Base-by-base conservation (phyloP, 75 land plant species). In the Cryptomeria japonica region DNA sequence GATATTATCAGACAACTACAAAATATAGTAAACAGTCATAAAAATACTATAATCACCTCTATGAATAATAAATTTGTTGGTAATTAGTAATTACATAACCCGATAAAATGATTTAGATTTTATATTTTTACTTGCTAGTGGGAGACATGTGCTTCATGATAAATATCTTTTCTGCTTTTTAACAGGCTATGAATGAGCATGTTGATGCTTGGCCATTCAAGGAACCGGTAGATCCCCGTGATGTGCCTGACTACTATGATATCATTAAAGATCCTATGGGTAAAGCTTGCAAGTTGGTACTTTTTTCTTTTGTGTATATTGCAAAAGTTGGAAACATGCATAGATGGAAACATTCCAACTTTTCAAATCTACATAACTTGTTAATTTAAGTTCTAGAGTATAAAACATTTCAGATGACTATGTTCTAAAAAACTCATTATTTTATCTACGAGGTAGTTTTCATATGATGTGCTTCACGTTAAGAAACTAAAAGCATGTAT, bases 221-320 rank as follows among this genome's bases (percentile, higher is more conserved):
- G 90, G 99, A 98, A 19, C 99, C 99, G 15, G 99, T 98, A 88
- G 99, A 97, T 93, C 93, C 91, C 34, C 95, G 96, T 51, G 99
- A 98, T 79, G 99, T 96, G 19, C 99, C 99, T 72, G 99, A 98
- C 90, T 98, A 98, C 87, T 98, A 98, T 91, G 99, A 98, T 61
- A 93, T 98, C 78, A 98, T 98, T 83, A 97, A 98, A 88, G 99
- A 98, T 91, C 99, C 99, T 41, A 95, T 98, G 91, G 99, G 99
- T 98, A 93, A 90, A 86, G 41, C 9, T 37, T 77, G 37, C 37
- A 42, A n/a, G 25, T 82, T 19, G 46, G 49, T 34, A 1, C 42
- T 42, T 22, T 82, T 3, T 22, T 82, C 46, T 4, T 18, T 42
- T 82, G 49, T 16, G 84, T 22, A 34, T 18, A 41, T 41, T 82